Evolutionary conservation across 2,329 filamentous ascomycete genomes (phyloP).

Genomic region (Pseudofabraea citricarpa): DNA sequence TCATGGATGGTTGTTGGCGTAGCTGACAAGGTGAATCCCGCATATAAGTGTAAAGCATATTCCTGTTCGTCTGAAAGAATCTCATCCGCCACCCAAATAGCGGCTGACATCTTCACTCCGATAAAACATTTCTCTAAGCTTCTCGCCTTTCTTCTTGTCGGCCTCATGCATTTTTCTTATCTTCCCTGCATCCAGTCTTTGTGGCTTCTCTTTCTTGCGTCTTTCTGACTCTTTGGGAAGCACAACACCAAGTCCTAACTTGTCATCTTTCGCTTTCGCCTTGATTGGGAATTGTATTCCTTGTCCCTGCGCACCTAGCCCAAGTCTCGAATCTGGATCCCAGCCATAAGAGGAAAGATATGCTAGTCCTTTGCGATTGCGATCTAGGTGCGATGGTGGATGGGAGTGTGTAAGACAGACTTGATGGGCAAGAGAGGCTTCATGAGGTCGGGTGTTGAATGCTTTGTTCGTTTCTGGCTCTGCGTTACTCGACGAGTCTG

Average conservation of each 20-base stretch:
- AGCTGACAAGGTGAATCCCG: too few species aligned
- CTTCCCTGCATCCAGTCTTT: constrained; percentile 65
- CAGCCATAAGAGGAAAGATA: constrained; percentile 65
- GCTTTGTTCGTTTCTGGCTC: constrained; percentile 18
- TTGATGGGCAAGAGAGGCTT: constrained; percentile 65
- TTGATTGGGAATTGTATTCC: constrained; percentile 77
- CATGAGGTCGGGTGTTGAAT: constrained; percentile 37
- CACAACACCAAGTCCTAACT: constrained; percentile 63
- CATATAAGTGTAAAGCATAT: too few species aligned
- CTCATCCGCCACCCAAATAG: constrained; percentile 41
- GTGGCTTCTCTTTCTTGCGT: constrained; percentile 37
- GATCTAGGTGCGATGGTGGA: constrained; percentile 67
- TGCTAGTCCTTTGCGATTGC: constrained; percentile 63
- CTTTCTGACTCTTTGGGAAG: constrained; percentile 29
- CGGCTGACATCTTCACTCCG: constrained; percentile 69
- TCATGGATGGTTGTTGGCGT: too few species aligned
- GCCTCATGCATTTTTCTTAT: constrained; percentile 56
- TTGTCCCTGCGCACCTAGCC: constrained; percentile 63
- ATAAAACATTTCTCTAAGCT: constrained; percentile 67
- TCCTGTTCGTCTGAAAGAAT: too few species aligned
- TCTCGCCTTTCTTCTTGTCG: constrained; percentile 58
- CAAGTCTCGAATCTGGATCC: constrained; percentile 67
- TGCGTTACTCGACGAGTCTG: constrained; percentile 1
- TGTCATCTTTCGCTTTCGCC: constrained; percentile 64
- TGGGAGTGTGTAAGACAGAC: constrained; percentile 64